Evolutionary conservation across 2,329 filamentous ascomycete species (phyloP), one percentile per base, ranked within the genome.

Genomic region (Aspergillus candidus): DNA sequence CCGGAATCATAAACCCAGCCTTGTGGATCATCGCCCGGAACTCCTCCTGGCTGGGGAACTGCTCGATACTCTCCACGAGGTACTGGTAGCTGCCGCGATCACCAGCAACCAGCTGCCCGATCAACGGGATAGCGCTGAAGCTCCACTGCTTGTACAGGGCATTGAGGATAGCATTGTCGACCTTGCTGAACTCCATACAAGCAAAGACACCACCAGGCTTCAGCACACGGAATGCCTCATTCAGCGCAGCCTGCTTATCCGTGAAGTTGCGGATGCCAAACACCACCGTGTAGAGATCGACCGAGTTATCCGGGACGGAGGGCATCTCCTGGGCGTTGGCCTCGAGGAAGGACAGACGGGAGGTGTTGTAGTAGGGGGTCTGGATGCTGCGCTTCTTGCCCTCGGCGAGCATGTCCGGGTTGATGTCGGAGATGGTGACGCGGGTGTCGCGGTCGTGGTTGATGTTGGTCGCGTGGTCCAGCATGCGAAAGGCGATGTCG

Each of bases 181-280:
- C 86, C 65, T 91, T 90, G 62, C 83, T 88, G 70, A 98, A 98
- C 71, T 98, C 93, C 48, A 98, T 78, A 61, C 93, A 97, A 3
- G 93, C 91, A 63, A 98, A 98, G 1, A 98, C 84, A 50, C 93
- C 93, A 35, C 93, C 93, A 0, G 94, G 94, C 69, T 90, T 93
- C 27, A 98, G 76, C 2, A 97, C 88, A 6, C 93, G 81, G 68
- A 83, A 83, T 0, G 93, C 93, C 64, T 97, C 90, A 31, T 76
- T 72, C 45, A 98, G 71, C 0, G 91, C 94, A 0, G 79, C 78
- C 38, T 86, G 83, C 62, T 96, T 94, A 70, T 95, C 83, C 43
- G 88, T 93, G 71, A 98, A 98, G 70, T 98, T 98, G 40, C 93
- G 80, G 63, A 98, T 97, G 29, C 93, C 93, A 61, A 98, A 98